Conservation (phyloP, 2,329 filamentous ascomycete species). For the Penicillium sp. region DNA sequence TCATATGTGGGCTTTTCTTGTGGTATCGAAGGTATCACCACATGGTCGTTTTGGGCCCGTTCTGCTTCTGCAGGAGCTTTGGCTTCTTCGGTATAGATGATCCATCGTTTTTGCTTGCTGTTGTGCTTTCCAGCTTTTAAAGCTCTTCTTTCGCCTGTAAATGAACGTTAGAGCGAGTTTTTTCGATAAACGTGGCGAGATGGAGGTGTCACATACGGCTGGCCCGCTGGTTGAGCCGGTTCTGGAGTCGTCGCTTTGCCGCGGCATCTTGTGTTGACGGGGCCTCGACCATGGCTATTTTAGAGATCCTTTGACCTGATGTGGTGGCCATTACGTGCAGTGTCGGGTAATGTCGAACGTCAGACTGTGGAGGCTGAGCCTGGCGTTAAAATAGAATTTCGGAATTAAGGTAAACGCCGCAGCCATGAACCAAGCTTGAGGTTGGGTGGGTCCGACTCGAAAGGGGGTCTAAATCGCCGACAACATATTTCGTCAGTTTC, state of each 20-base stretch:
- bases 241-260: constrained; percentile 17
- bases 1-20: neutral
- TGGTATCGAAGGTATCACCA: neutral
- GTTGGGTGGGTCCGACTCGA: neutral
- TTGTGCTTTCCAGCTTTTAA: neutral
- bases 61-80: neutral
- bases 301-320: neutral
- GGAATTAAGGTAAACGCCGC: constrained; percentile 11
- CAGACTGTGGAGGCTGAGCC: neutral
- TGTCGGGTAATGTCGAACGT: neutral
- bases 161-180: neutral
- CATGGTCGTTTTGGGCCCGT: neutral
- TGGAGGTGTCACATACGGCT: constrained; percentile 15
- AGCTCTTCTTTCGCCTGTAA: constrained; percentile 16
- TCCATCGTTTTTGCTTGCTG: constrained; percentile 10
- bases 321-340: neutral
- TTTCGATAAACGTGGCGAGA: neutral
- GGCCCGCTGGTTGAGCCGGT: constrained; percentile 24
- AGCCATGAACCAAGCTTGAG: neutral
- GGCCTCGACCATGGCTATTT: neutral
- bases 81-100: constrained; percentile 14
- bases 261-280: constrained; percentile 4
- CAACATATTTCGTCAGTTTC: neutral
- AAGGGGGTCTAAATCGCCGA: neutral
- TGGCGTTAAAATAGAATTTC: neutral